phyloP scores from a whole-genome alignment of 441 rosid species.

The Croton laevigatus region DNA sequence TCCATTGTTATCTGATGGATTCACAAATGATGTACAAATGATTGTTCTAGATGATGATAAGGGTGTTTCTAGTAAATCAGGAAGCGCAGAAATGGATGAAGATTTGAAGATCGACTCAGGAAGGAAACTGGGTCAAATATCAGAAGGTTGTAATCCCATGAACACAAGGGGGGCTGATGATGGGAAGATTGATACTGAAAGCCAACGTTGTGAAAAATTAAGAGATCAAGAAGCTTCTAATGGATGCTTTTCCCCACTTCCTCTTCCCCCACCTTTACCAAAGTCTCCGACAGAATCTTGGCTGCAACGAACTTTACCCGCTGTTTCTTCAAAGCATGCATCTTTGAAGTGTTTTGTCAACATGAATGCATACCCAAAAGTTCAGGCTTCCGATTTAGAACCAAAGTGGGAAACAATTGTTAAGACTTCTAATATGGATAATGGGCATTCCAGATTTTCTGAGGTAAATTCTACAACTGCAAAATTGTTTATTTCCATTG shows the following conservation, averaged over 20 bases:
- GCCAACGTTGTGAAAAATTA: constrained; percentile 18
- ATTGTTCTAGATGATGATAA: constrained; percentile 9
- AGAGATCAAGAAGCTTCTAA: constrained; percentile 28
- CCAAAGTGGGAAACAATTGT: constrained; percentile 80
- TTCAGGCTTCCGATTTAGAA: constrained; percentile 34
- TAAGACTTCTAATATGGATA: constrained; percentile 50
- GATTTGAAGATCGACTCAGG: constrained; percentile 21
- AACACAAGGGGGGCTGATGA: constrained; percentile 20
- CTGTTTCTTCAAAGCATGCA: constrained; percentile 46
- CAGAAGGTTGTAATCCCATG: constrained; percentile 8
- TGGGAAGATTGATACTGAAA: constrained; percentile 29
- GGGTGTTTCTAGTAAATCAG: constrained; percentile 20
- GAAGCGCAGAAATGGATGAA: constrained; percentile 22
- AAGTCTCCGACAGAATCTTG: constrained; percentile 92
- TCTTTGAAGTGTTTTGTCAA: constrained; percentile 37
- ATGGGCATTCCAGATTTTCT: constrained; percentile 53
- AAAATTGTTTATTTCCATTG: background rate
- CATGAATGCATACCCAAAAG: constrained; percentile 24
- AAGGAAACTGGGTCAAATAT: constrained; percentile 19
- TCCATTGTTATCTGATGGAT: constrained; percentile 24
- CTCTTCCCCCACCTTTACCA: constrained; percentile 65
- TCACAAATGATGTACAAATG: constrained; percentile 16
- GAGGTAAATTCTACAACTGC: constrained; percentile 48
- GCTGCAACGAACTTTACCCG: constrained; percentile 65
- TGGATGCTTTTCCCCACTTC: constrained; percentile 30